These are phyloP conservation scores for Fusarium albosuccineum DNA, from an alignment of 2,329 filamentous ascomycete genomes.

Conservation along the genomic window DNA sequence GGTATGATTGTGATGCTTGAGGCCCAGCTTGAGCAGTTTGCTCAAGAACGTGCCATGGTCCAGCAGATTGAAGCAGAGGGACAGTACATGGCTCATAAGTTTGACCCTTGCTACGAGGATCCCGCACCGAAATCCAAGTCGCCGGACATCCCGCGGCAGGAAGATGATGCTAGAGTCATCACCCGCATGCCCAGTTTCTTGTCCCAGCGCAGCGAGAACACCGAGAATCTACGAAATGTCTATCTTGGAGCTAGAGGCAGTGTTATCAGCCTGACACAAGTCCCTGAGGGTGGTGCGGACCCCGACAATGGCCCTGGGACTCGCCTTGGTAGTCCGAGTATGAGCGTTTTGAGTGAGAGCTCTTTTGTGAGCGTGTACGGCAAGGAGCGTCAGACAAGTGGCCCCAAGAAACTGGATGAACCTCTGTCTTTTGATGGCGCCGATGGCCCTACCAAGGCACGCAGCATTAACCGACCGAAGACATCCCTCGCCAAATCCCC, in stretches of 20 bases:
- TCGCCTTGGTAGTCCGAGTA: constrained; percentile 67
- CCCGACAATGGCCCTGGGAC: constrained; percentile 43
- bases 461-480: constrained; percentile 37
- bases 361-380: constrained; percentile 77
- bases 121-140: constrained; percentile 32
- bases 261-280: constrained; percentile 62
- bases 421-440: constrained; percentile 48
- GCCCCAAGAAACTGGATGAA: constrained; percentile 48
- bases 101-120: constrained; percentile 47
- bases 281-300: constrained; percentile 55
- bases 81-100: constrained; percentile 50
- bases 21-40: constrained; percentile 66
- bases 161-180: constrained; percentile 56
- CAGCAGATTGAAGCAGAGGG: constrained; percentile 62
- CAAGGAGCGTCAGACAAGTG: constrained; percentile 50
- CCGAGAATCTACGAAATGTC: constrained; percentile 71
- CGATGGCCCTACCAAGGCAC: constrained; percentile 31
- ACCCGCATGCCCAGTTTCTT: constrained; percentile 74
- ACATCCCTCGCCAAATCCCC: constrained; percentile 37
- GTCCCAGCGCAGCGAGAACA: constrained; percentile 70
- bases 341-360: constrained; percentile 76
- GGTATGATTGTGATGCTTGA: constrained; percentile 77
- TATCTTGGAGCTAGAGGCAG: constrained; percentile 66
- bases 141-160: constrained; percentile 36
- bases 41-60: constrained; percentile 67